Conservation (phyloP, 202 grass and related monocot species). For the Panicum virgatum region DNA sequence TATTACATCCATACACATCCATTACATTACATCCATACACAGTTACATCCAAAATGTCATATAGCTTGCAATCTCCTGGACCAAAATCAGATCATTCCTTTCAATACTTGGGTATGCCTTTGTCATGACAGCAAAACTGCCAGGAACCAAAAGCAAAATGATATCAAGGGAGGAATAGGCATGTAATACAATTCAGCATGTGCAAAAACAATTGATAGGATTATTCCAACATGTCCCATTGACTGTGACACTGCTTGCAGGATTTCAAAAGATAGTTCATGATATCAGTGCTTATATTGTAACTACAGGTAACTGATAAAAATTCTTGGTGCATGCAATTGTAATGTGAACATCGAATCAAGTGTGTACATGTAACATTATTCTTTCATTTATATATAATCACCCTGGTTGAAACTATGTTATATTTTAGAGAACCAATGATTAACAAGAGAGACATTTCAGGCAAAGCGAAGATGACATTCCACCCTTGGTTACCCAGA, state of each 20-base stretch:
- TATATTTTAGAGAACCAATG: not conserved
- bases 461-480: constrained; percentile 2
- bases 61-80: constrained; percentile 92
- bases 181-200: constrained; percentile 1
- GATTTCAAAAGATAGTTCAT: not conserved
- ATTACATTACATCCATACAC: too few relatives aligned
- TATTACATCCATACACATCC: too few relatives aligned
- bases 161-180: constrained; percentile 5
- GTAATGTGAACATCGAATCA: constrained; percentile 20
- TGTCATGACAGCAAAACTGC: constrained; percentile 93
- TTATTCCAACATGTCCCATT: not conserved
- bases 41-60: too few relatives aligned
- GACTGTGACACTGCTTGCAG: not conserved
- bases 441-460: constrained; percentile 2
- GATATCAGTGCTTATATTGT: constrained; percentile 9
- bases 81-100: constrained; percentile 64
- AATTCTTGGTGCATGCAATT: not conserved
- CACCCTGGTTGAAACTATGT: not conserved
- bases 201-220: not conserved
- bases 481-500: not conserved
- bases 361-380: not conserved
- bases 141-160: constrained; percentile 19
- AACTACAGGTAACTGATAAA: not conserved
- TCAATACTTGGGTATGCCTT: constrained; percentile 72
- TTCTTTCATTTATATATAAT: constrained; percentile 6